Percentiles rank a stretch among this genome's conserved stretches.
These are phyloP conservation scores for Cladorrhinum sp. DNA, from an alignment of 2,329 filamentous ascomycete species.

Conservation along the genomic window DNA sequence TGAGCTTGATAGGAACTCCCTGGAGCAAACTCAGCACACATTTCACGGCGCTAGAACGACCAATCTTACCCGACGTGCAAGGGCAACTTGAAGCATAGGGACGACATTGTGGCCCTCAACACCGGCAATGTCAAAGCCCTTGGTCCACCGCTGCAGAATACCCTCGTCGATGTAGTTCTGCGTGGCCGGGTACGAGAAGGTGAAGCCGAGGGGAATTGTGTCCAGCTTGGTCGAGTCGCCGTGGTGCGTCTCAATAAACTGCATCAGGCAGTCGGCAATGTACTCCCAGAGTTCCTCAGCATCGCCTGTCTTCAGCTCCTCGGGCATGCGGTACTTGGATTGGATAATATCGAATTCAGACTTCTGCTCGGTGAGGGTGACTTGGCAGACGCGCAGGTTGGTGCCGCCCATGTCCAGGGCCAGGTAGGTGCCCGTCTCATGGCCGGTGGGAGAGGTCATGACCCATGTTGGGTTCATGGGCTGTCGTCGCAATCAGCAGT, in stretches of 20 bases:
- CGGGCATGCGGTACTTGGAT: constrained; percentile 92
- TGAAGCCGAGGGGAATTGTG: constrained; percentile 81
- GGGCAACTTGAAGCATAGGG: constrained; percentile 76
- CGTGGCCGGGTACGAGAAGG: constrained; percentile 91
- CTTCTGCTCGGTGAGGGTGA: constrained; percentile 80
- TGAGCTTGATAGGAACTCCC: constrained; percentile 88
- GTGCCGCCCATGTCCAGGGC: constrained; percentile 96
- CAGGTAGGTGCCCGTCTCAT: constrained; percentile 83
- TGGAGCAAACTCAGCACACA: constrained; percentile 36
- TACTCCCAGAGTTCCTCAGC: constrained; percentile 91
- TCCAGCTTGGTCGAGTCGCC: constrained; percentile 59
- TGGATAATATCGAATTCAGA: constrained; percentile 93
- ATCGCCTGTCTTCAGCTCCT: constrained; percentile 82
- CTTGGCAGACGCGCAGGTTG: constrained; percentile 91
- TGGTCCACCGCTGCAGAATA: constrained; percentile 91
- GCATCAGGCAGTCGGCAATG: constrained; percentile 85
- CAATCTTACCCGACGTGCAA: constrained; percentile 62
- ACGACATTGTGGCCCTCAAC: constrained; percentile 91
- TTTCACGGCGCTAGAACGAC: too few relatives aligned
- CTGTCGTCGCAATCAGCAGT: too few relatives aligned
- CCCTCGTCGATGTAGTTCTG: constrained; percentile 93
- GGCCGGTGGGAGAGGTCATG: constrained; percentile 79
- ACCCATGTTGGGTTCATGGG: constrained; percentile 99
- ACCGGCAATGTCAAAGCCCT: constrained; percentile 90
- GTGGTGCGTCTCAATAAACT: constrained; percentile 86